Conservation (phyloP, 805 yeast genomes). For the Metschnikowia kunwiensis region DNA sequence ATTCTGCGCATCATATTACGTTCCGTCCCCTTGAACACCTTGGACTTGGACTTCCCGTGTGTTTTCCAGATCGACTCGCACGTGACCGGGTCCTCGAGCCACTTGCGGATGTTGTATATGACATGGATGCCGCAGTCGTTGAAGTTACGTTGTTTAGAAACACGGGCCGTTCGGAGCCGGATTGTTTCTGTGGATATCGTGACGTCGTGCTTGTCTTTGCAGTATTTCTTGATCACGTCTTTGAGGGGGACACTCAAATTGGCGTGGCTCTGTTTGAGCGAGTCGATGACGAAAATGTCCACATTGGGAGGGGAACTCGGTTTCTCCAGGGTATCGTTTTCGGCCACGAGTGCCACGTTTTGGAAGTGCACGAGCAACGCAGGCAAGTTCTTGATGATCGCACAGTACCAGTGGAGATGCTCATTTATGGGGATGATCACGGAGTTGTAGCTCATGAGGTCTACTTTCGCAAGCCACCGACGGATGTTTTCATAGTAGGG, state of each 20-base stretch:
- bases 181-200: slow-evolving; percentile 48
- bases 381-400: slow-evolving; percentile 60
- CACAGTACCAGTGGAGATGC: slow-evolving; percentile 83
- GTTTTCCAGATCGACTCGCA: slow-evolving; percentile 52
- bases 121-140: slow-evolving; percentile 96
- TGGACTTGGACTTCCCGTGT: slow-evolving; percentile 9
- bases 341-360: neutral
- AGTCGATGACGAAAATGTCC: slow-evolving; percentile 67
- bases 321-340: neutral
- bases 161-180: slow-evolving; percentile 47
- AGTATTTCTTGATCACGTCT: slow-evolving; percentile 62
- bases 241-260: slow-evolving; percentile 52
- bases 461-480: slow-evolving; percentile 75
- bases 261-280: slow-evolving; percentile 59
- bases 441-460: slow-evolving; percentile 52
- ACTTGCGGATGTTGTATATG: slow-evolving; percentile 64
- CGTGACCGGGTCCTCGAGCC: slow-evolving; percentile 46
- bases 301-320: slow-evolving; percentile 16
- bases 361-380: slow-evolving; percentile 18
- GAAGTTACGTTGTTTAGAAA: slow-evolving; percentile 82
- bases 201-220: slow-evolving; percentile 56
- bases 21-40: slow-evolving; percentile 12
- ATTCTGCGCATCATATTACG: slow-evolving; percentile 13
- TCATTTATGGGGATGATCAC: slow-evolving; percentile 81
- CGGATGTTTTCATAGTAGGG: slow-evolving; percentile 60